A percentile compares a stretch with the other conserved stretches of the same genome.
These are phyloP conservation scores for Tritrichomonas musculus DNA, from an alignment of 208 protist genomes.

Conservation along the genomic window DNA sequence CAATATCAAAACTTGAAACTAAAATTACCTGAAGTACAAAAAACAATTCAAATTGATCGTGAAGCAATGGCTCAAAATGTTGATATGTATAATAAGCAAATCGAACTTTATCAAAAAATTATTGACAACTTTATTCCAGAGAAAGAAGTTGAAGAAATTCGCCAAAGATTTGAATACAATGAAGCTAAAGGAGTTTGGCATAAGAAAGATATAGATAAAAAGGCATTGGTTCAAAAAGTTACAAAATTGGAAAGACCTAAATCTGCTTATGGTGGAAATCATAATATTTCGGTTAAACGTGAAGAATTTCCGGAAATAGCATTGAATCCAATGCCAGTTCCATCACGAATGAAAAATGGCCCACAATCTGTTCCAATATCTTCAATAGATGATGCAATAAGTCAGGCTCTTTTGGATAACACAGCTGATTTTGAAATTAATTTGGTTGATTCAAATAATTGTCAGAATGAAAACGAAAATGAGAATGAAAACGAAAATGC, in stretches of 20 bases:
- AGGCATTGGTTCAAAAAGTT: background rate
- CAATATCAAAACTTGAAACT: background rate
- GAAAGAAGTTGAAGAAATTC: background rate
- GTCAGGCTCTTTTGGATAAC: background rate
- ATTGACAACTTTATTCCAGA: constrained; percentile 1
- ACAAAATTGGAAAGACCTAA: background rate
- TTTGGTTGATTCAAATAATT: background rate
- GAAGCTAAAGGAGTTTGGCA: background rate
- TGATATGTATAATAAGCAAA: background rate
- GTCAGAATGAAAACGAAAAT: background rate
- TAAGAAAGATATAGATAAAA: background rate
- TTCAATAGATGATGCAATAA: background rate
- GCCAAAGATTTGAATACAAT: background rate
- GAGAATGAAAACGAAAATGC: background rate
- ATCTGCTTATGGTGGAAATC: background rate
- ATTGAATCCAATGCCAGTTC: background rate
- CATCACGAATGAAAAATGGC: background rate
- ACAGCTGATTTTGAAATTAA: background rate
- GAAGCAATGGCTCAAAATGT: background rate
- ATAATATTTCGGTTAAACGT: background rate
- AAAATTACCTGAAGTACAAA: background rate
- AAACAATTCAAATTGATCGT: background rate
- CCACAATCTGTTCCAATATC: background rate
- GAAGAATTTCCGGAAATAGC: background rate
- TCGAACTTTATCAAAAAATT: background rate